A percentile compares a stretch with the other conserved stretches of the same genome.
phyloP scores from a whole-genome alignment of 2,329 filamentous ascomycete species.

The Talaromyces islandicus region DNA sequence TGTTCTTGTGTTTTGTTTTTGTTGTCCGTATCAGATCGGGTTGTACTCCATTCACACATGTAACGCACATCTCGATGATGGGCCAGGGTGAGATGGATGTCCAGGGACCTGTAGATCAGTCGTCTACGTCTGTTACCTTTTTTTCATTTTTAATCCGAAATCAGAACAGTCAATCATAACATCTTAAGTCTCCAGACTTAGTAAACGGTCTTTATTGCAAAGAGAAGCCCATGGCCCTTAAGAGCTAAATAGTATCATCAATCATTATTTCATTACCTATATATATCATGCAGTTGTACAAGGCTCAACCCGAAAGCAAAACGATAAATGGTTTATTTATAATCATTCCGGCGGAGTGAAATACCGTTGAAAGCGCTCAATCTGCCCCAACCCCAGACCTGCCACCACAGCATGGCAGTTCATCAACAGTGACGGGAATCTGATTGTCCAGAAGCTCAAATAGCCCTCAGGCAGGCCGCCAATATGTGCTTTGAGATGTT shows the following conservation, averaged over 20 bases:
- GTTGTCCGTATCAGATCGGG: background rate
- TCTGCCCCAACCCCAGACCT: slow-evolving; percentile 52
- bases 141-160: background rate
- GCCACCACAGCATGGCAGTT: slow-evolving; percentile 71
- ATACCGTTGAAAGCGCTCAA: slow-evolving; percentile 38
- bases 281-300: background rate
- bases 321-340: background rate
- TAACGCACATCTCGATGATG: background rate
- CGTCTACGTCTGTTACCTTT: background rate
- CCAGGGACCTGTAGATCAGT: background rate
- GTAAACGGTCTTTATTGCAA: background rate
- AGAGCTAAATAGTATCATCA: background rate
- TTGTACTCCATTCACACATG: background rate
- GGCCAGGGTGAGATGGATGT: background rate
- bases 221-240: background rate
- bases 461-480: slow-evolving; percentile 75
- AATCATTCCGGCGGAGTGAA: slow-evolving; percentile 30
- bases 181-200: background rate
- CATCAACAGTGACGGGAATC: slow-evolving; percentile 73
- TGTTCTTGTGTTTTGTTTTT: background rate
- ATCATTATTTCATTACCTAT: background rate
- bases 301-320: background rate
- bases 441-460: slow-evolving; percentile 71
- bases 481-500: slow-evolving; percentile 66
- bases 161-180: background rate